Evolutionary conservation across 192 early-diverging fungal species (phyloP).

Genomic region (Rhizoclosmatium sp.): DNA sequence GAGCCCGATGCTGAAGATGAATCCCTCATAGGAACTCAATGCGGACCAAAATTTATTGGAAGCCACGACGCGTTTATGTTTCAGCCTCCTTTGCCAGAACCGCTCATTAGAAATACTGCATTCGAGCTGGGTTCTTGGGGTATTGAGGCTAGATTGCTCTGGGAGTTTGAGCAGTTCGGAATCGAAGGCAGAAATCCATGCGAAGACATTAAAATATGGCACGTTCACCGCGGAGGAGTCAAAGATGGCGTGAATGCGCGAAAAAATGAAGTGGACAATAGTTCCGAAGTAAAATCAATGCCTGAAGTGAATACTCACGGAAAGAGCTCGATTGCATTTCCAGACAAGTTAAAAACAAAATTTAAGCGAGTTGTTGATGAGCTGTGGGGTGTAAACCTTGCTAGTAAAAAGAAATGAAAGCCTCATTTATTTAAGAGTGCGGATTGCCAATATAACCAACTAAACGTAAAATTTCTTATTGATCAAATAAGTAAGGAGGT

Average conservation of each 20-base stretch:
- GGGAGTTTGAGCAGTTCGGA: conserved; percentile 43
- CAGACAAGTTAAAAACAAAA: conserved; percentile 27
- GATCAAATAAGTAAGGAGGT: conserved; percentile 92
- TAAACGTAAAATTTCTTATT: conserved; percentile 88
- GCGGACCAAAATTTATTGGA: conserved; percentile 25
- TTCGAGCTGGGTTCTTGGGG: conserved; percentile 37
- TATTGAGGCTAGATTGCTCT: conserved; percentile 31
- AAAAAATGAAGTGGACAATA: neutral
- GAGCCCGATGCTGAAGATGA: conserved; percentile 17
- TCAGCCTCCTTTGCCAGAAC: conserved; percentile 23
- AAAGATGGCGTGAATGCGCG: conserved; percentile 4
- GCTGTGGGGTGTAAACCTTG: conserved; percentile 7
- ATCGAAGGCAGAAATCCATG: conserved; percentile 37
- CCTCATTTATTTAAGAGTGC: too few relatives aligned
- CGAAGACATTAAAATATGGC: conserved; percentile 38
- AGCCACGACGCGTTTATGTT: conserved; percentile 34
- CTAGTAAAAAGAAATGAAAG: neutral
- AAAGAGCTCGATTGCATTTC: conserved; percentile 38
- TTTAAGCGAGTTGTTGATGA: conserved; percentile 33
- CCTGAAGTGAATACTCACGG: conserved; percentile 38
- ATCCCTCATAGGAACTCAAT: conserved; percentile 27
- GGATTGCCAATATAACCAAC: too few relatives aligned
- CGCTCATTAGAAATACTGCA: conserved; percentile 13
- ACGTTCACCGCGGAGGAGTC: conserved; percentile 28
- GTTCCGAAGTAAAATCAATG: conserved; percentile 4